phyloP scores from a whole-genome alignment of 2,329 filamentous ascomycete species.

The Diaporthe longicolla region DNA sequence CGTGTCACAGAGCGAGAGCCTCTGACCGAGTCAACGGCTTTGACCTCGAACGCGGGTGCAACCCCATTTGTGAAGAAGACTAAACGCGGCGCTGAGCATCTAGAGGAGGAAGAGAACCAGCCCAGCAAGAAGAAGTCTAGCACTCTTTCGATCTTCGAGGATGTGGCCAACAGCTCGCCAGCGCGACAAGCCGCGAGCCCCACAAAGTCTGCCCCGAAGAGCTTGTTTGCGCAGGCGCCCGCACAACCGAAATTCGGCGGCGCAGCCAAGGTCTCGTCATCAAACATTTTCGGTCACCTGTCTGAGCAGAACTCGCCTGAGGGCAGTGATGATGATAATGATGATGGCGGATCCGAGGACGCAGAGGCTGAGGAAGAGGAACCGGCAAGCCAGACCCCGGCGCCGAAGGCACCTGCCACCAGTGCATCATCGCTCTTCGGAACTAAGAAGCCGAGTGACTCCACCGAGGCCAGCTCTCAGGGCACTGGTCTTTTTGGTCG shows the following conservation, averaged over 20 bases:
- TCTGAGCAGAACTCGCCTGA: conserved; percentile 70
- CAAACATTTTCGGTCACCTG: conserved; percentile 73
- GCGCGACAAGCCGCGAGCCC: conserved; percentile 52
- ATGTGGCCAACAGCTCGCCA: conserved; percentile 66
- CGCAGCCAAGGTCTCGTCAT: conserved; percentile 44
- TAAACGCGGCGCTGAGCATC: conserved; percentile 66
- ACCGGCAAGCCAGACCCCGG: conserved; percentile 60
- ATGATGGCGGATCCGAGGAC: conserved; percentile 60
- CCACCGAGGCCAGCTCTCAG: conserved; percentile 60
- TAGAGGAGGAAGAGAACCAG: conserved; percentile 64
- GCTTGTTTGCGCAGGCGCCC: conserved; percentile 49
- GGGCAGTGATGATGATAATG: conserved; percentile 67
- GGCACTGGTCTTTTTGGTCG: conserved; percentile 70
- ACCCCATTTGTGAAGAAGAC: conserved; percentile 59
- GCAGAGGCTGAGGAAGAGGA: conserved; percentile 55
- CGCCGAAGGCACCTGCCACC: conserved; percentile 57
- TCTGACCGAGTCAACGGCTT: conserved; percentile 51
- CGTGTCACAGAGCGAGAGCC: conserved; percentile 60
- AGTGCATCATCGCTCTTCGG: conserved; percentile 58
- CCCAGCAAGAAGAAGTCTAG: conserved; percentile 67
- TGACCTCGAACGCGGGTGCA: conserved; percentile 44
- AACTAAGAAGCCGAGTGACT: conserved; percentile 51
- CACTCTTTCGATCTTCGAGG: conserved; percentile 70
- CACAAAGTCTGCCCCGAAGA: conserved; percentile 52
- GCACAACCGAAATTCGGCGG: conserved; percentile 59